A percentile compares a stretch with the other conserved stretches of the same genome.
These are phyloP conservation scores for Murraya koenigii DNA, from an alignment of 345 rosid genomes.

Conservation along the genomic window DNA sequence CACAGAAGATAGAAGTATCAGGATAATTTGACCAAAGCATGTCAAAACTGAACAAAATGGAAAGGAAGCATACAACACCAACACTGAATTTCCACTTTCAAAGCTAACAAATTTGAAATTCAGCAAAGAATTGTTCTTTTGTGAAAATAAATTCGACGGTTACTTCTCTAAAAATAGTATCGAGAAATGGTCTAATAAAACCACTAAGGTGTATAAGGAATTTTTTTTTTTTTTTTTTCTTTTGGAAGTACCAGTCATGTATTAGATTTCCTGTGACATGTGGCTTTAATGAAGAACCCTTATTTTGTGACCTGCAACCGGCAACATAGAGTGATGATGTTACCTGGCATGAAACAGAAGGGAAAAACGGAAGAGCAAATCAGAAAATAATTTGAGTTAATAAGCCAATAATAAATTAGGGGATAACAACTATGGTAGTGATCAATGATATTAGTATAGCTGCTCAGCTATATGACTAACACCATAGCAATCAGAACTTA, in stretches of 20 bases:
- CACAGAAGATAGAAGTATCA: constrained; percentile 10
- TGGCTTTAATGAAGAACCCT: constrained; percentile 74
- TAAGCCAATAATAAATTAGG: background rate
- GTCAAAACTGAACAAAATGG: background rate
- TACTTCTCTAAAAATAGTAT: constrained; percentile 1
- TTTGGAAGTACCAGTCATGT: constrained; percentile 69
- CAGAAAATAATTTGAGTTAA: constrained; percentile 5
- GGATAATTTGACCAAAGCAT: constrained; percentile 6
- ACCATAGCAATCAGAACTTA: background rate
- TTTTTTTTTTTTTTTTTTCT: too few species aligned
- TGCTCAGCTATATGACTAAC: background rate
- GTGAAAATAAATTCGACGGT: constrained; percentile 1
- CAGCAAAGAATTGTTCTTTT: background rate
- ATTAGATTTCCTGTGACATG: constrained; percentile 65
- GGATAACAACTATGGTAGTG: background rate
- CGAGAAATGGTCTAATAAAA: background rate
- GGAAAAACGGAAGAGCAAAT: constrained; percentile 4
- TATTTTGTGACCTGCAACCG: constrained; percentile 59
- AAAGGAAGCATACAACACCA: constrained; percentile 7
- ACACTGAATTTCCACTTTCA: constrained; percentile 9
- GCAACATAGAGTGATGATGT: constrained; percentile 52
- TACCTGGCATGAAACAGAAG: constrained; percentile 38
- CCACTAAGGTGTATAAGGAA: background rate
- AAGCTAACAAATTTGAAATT: background rate
- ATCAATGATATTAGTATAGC: background rate